Conservation (phyloP, 192 early-diverging fungal genomes). For the Gigaspora rosea region DNA sequence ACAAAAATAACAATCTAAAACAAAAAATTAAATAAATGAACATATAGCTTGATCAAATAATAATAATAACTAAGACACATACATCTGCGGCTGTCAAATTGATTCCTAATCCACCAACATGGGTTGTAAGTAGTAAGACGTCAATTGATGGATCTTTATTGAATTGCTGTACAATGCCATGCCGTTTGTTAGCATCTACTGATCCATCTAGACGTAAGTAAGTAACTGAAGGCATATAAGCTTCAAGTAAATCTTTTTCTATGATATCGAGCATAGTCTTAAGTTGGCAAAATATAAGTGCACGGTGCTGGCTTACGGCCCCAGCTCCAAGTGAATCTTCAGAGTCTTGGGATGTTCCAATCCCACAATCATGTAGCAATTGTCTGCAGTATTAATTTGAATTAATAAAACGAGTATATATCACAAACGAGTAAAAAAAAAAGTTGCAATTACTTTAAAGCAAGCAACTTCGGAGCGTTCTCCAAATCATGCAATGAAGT, state of each 20-base stretch:
- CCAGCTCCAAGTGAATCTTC: constrained; percentile 45
- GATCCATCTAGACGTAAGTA: constrained; percentile 94
- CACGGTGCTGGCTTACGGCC: constrained; percentile 82
- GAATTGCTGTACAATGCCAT: constrained; percentile 91
- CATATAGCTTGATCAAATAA: no score
- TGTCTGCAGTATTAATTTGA: constrained; percentile 53
- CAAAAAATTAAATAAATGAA: no score
- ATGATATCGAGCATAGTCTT: constrained; percentile 97
- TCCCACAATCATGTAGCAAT: constrained; percentile 91
- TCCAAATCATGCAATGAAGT: constrained; percentile 67
- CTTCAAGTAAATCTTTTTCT: constrained; percentile 84
- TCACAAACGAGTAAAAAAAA: constrained; percentile 2
- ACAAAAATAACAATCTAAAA: constrained; percentile 82
- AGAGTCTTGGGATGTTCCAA: constrained; percentile 67
- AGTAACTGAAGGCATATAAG: constrained; percentile 83
- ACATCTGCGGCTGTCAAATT: constrained; percentile 99
- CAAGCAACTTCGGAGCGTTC: constrained; percentile 90
- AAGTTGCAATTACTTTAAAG: constrained; percentile 66
- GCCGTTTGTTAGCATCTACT: constrained; percentile 78
- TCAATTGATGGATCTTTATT: constrained; percentile 97
- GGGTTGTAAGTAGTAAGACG: constrained; percentile 91
- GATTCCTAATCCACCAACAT: constrained; percentile 95
- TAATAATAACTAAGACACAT: no score
- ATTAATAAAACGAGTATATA: constrained; percentile 11
- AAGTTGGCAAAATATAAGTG: constrained; percentile 95